Percentiles rank a stretch among this genome's conserved stretches.
These are phyloP conservation scores for Serendipita sp. DNA, from an alignment of 768 basidiomycete genomes.

Conservation along the genomic window DNA sequence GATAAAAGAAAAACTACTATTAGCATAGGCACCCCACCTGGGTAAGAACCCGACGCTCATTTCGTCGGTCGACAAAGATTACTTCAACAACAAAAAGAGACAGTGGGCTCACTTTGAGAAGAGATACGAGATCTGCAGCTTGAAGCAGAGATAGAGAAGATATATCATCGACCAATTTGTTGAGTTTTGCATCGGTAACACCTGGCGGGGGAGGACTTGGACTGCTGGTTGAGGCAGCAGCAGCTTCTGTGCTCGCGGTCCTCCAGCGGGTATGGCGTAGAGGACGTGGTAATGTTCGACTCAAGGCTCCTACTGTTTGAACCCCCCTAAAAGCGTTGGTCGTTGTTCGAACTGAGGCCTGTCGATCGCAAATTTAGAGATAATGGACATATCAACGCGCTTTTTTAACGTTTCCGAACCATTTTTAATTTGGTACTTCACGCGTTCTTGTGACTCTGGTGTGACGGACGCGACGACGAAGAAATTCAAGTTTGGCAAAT, in stretches of 20 bases:
- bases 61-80: neutral
- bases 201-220: neutral
- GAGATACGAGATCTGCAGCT: conserved; percentile 83
- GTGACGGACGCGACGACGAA: too few species aligned
- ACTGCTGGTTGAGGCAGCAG: neutral
- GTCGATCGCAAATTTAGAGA: neutral
- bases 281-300: neutral
- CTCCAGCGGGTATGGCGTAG: neutral
- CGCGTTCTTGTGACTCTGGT: too few species aligned
- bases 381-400: neutral
- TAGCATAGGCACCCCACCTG: conserved; percentile 5
- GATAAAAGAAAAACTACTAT: neutral
- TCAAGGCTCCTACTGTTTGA: neutral
- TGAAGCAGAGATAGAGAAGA: conserved; percentile 77
- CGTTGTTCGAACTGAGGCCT: neutral
- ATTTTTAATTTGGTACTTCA: neutral
- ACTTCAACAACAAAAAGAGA: neutral
- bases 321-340: neutral
- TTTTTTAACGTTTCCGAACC: neutral
- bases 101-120: conserved; percentile 58
- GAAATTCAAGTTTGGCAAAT: too few species aligned
- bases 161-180: conserved; percentile 84
- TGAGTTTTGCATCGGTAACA: conserved; percentile 46
- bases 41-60: neutral
- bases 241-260: neutral